phyloP scores from a whole-genome alignment of 2,329 filamentous ascomycete species.

The Dryadomyces quercivorus region DNA sequence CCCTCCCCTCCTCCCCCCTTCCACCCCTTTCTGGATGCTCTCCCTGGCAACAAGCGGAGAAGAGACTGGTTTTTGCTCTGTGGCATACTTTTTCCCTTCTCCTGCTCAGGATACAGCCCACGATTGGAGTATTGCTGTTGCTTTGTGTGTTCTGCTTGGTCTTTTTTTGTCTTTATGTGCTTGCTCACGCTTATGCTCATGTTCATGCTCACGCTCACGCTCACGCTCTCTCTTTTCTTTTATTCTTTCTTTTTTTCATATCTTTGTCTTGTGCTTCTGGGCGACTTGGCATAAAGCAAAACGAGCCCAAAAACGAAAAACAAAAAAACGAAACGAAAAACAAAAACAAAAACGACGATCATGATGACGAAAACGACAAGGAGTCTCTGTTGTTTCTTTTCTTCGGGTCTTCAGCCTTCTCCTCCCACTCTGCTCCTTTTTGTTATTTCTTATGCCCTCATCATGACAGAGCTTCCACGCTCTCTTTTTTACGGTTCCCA shows the following conservation, averaged over 20 bases:
- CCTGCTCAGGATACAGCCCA: neutral
- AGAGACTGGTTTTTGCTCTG: too few species aligned
- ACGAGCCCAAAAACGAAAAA: neutral
- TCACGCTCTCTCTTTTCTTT: neutral
- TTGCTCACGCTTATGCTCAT: constrained; percentile 1
- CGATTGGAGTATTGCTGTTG: neutral
- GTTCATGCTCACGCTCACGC: neutral
- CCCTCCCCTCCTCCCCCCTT: neutral
- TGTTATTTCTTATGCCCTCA: neutral
- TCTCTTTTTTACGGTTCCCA: neutral
- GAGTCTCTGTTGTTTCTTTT: neutral
- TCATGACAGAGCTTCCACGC: neutral
- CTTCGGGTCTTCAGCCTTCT: neutral
- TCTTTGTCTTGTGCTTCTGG: neutral
- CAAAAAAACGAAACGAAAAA: constrained; percentile 1
- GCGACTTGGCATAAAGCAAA: neutral
- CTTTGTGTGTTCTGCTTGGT: neutral
- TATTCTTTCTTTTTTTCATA: neutral
- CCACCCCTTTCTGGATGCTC: neutral
- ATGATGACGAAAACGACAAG: constrained; percentile 10
- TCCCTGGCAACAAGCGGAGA: too few species aligned
- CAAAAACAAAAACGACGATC: constrained; percentile 7
- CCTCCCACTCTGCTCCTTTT: neutral
- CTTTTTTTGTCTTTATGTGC: neutral
- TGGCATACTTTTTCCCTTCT: too few species aligned